Percentiles rank a stretch among this genome's conserved stretches.
phyloP scores from a whole-genome alignment of 2,329 filamentous ascomycete genomes.

The Lasiodiplodia gonubiensis region DNA sequence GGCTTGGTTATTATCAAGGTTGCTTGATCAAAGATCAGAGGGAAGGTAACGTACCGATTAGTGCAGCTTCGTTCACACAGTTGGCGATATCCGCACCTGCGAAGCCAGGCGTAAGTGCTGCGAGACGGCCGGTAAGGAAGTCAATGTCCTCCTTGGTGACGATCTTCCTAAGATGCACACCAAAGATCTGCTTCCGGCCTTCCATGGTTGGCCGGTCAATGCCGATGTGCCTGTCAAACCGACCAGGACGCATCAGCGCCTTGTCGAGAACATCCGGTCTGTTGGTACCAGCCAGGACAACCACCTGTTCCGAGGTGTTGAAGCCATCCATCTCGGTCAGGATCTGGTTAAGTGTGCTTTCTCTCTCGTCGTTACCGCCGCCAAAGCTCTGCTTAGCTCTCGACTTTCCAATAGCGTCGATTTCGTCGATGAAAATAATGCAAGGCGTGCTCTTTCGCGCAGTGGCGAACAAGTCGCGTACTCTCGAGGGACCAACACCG shows the following conservation, averaged over 20 bases:
- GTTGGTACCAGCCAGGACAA: slow-evolving; percentile 96
- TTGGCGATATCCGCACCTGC: slow-evolving; percentile 98
- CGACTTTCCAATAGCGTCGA: slow-evolving; percentile 94
- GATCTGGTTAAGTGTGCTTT: slow-evolving; percentile 97
- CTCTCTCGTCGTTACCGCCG: slow-evolving; percentile 95
- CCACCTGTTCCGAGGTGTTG: slow-evolving; percentile 94
- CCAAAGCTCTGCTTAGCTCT: slow-evolving; percentile 81
- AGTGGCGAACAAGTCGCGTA: slow-evolving; percentile 91
- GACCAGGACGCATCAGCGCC: slow-evolving; percentile 93
- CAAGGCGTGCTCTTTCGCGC: slow-evolving; percentile 95
- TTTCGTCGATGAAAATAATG: slow-evolving; percentile 99
- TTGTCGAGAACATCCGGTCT: slow-evolving; percentile 93
- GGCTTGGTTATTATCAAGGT: slow-evolving; percentile 49
- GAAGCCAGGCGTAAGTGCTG: slow-evolving; percentile 93
- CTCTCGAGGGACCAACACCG: slow-evolving; percentile 93
- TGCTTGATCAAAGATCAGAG: not conserved
- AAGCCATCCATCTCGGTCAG: slow-evolving; percentile 99
- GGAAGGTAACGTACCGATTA: slow-evolving; percentile 75
- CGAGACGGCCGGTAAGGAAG: slow-evolving; percentile 83
- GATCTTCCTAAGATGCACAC: slow-evolving; percentile 92
- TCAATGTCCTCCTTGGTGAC: slow-evolving; percentile 90
- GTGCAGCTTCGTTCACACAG: slow-evolving; percentile 94
- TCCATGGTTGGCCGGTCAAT: slow-evolving; percentile 98
- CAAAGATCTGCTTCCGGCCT: slow-evolving; percentile 93
- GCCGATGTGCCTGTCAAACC: slow-evolving; percentile 94